Conservation (phyloP, 176 grass and related monocot genomes). For the Triticum timopheevii region DNA sequence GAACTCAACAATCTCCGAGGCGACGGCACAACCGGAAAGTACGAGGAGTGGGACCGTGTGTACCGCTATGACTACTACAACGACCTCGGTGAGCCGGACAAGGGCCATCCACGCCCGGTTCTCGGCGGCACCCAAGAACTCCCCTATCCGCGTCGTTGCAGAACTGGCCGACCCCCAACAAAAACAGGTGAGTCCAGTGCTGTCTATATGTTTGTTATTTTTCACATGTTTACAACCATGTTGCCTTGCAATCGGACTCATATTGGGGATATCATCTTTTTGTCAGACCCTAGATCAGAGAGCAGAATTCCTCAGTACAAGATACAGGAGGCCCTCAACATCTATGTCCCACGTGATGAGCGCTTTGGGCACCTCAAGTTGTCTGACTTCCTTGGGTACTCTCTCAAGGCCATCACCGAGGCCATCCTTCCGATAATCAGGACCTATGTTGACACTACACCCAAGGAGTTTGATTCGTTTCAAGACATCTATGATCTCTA, state of each 20-base stretch:
- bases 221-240: too few species aligned
- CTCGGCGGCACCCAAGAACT: constrained; percentile 67
- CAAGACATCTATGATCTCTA: constrained; percentile 76
- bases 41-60: constrained; percentile 70
- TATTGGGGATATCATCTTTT: neutral
- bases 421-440: constrained; percentile 47
- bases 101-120: constrained; percentile 39
- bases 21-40: constrained; percentile 35
- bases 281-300: constrained; percentile 55
- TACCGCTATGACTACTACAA: constrained; percentile 82
- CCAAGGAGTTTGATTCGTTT: constrained; percentile 70
- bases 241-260: too few species aligned
- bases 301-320: constrained; percentile 48
- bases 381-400: constrained; percentile 69
- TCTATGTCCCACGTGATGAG: constrained; percentile 79
- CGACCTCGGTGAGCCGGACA: constrained; percentile 72
- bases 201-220: neutral
- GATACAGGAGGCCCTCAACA: constrained; percentile 43
- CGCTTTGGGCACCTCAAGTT: constrained; percentile 82
- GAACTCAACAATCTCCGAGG: constrained; percentile 71
- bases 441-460: constrained; percentile 38
- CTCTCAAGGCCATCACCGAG: constrained; percentile 60
- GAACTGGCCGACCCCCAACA: constrained; percentile 51
- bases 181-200: constrained; percentile 29
- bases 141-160: constrained; percentile 83